Evolutionary conservation across 495 filamentous ascomycete species (phyloP), one percentile per base, ranked within the genome.

Genomic region (Hypoxylon cercidicola): DNA sequence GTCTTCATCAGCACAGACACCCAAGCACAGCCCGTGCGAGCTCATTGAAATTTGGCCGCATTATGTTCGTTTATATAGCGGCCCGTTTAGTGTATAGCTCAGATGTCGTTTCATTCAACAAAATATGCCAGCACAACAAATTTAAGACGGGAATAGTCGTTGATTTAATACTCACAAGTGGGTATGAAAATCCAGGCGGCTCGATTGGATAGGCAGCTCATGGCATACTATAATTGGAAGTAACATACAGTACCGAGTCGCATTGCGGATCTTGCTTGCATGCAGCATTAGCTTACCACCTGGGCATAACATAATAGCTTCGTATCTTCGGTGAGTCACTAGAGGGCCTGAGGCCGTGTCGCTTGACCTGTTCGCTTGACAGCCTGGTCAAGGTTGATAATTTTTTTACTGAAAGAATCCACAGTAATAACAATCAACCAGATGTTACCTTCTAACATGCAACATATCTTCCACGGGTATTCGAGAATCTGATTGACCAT

Each of bases 241-340:
- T 4, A 32, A 32, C 30, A 32, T 5, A 32, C 30, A 10, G 8
- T 32, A 32, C 30, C 15, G 37, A 16, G 13, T 40, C 15, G 37
- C 37, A 40, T 40, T 40, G 37, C 20, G 21, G 16, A 60, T 59
- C 45, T 35, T 32, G 56, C 45, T 32, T 34, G 20, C 46, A 43
- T 53, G 10, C 21, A 28, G 10, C 21, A 28, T 23, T 7, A 11
- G 9, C 3, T 8, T 32, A 32, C 3, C 30, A n/a, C n/a, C n/a
- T n/a, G n/a, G n/a, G n/a, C n/a, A 32, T 40, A 40, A 15, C 15
- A 4, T 15, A 7, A n/a, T 32, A 13, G 21, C 45, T 51, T 60
- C 56, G 56, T 51, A 45, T 52, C 45, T 60, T 44, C 18, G 25
- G 41, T 61, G 49, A 61, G 58, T 61, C 58, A 61, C 34, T 23